phyloP scores from a whole-genome alignment of 2,329 filamentous ascomycete species.

The Cladophialophora psammophila region DNA sequence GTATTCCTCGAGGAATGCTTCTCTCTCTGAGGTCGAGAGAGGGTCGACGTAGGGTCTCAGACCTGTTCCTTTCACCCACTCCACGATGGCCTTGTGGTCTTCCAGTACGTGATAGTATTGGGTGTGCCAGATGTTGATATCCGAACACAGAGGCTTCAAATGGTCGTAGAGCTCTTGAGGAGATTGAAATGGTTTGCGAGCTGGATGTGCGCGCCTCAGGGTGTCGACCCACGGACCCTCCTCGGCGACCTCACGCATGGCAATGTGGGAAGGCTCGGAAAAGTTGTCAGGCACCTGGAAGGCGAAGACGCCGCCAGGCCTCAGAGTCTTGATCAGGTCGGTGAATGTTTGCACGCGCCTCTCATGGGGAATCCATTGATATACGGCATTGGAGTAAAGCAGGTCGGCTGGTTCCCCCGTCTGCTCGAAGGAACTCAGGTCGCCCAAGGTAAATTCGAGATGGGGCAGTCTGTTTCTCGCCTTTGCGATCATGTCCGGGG shows the following conservation, averaged over 20 bases:
- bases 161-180: slow-evolving; percentile 58
- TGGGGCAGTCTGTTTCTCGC: slow-evolving; percentile 53
- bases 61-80: slow-evolving; percentile 67
- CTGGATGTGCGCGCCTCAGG: slow-evolving; percentile 45
- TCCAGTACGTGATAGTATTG: slow-evolving; percentile 62
- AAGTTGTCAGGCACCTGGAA: slow-evolving; percentile 64
- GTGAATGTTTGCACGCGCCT: slow-evolving; percentile 57
- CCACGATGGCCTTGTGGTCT: slow-evolving; percentile 60
- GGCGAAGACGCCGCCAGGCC: slow-evolving; percentile 59
- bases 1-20: slow-evolving; percentile 59
- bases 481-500: slow-evolving; percentile 62
- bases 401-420: slow-evolving; percentile 48
- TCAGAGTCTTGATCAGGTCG: slow-evolving; percentile 52
- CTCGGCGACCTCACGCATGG: slow-evolving; percentile 58
- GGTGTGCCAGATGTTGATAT: slow-evolving; percentile 63
- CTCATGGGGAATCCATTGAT: slow-evolving; percentile 62
- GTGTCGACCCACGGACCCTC: slow-evolving; percentile 50
- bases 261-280: slow-evolving; percentile 56
- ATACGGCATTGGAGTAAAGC: slow-evolving; percentile 64
- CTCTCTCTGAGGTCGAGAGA: slow-evolving; percentile 51
- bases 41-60: slow-evolving; percentile 63
- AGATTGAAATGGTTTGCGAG: slow-evolving; percentile 59
- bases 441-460: slow-evolving; percentile 56
- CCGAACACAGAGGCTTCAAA: slow-evolving; percentile 52
- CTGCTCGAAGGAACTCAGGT: slow-evolving; percentile 53